Percentiles rank a stretch among this genome's conserved stretches.
These are phyloP conservation scores for Ceratopteris richardii DNA, from an alignment of 75 land plant genomes.

Conservation along the genomic window DNA sequence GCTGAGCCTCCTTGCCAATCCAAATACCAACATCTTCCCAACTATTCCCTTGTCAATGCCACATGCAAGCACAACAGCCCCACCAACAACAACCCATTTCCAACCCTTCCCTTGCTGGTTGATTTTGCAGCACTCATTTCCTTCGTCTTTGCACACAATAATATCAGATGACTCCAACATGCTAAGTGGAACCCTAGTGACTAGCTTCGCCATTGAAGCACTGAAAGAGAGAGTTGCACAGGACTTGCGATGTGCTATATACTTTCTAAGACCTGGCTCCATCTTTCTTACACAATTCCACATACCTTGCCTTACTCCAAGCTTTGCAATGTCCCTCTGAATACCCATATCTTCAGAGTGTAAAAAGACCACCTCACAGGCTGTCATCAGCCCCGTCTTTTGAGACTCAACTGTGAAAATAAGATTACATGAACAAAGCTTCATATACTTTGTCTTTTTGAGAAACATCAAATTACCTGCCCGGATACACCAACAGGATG, in stretches of 20 bases:
- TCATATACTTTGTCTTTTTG: not conserved
- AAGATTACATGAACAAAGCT: no score
- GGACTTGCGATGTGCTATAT: conserved; percentile 43
- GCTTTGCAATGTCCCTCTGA: conserved; percentile 76
- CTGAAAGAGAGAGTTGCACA: conserved; percentile 37
- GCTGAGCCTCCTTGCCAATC: conserved; percentile 46
- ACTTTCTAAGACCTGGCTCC: conserved; percentile 68
- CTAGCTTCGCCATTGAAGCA: conserved; percentile 57
- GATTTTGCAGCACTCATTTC: not conserved
- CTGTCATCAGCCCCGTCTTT: conserved; percentile 68
- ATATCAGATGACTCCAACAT: not conserved
- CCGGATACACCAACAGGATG: conserved; percentile 84
- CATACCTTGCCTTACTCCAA: conserved; percentile 91
- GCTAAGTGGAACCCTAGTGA: conserved; percentile 39
- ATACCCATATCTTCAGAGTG: conserved; percentile 99
- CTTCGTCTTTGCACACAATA: not conserved
- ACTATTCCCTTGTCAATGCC: conserved; percentile 62
- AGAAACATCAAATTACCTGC: no score
- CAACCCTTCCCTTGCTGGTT: conserved; percentile 28
- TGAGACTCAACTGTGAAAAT: conserved; percentile 93
- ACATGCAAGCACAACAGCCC: conserved; percentile 75
- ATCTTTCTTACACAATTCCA: conserved; percentile 91
- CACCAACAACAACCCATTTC: conserved; percentile 78
- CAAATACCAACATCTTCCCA: conserved; percentile 70
- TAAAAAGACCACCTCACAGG: conserved; percentile 79